Conservation (phyloP, 352 stramenopile genomes). For the Phytopythium helicoides region DNA sequence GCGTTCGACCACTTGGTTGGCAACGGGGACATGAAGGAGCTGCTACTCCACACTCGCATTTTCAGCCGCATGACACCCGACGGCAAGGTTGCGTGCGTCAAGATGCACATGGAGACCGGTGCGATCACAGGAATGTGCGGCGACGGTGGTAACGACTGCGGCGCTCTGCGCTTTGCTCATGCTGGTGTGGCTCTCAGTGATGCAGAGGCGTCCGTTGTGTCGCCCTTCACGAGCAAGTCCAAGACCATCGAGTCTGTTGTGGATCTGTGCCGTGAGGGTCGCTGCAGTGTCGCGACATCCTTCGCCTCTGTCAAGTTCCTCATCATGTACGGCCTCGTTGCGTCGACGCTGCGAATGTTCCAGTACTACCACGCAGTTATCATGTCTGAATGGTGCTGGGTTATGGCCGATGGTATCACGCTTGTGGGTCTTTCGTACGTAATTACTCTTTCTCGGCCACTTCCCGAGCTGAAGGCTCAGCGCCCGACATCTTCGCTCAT, state of each 20-base stretch:
- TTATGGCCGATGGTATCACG: constrained; percentile 62
- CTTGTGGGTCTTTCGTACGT: constrained; percentile 67
- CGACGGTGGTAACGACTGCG: constrained; percentile 78
- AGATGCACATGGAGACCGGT: constrained; percentile 35
- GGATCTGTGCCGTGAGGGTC: constrained; percentile 83
- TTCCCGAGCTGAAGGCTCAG: constrained; percentile 20
- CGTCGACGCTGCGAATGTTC: constrained; percentile 57
- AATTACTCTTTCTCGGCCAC: constrained; percentile 63
- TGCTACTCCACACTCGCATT: constrained; percentile 42
- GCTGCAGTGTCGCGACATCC: constrained; percentile 82
- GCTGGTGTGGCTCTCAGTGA: constrained; percentile 75
- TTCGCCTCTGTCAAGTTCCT: constrained; percentile 87
- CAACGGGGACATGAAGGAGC: constrained; percentile 26
- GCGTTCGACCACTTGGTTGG: constrained; percentile 35
- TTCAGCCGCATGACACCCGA: constrained; percentile 48
- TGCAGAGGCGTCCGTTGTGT: constrained; percentile 68
- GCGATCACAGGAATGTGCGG: constrained; percentile 51
- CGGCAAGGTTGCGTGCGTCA: constrained; percentile 38
- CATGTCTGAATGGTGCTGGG: constrained; percentile 71
- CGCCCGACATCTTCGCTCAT: constrained; percentile 53
- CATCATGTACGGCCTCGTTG: constrained; percentile 86
- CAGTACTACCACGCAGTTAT: constrained; percentile 74
- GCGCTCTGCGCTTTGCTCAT: constrained; percentile 73
- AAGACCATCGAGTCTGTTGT: constrained; percentile 80
- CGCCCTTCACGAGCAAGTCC: constrained; percentile 80